Conservation (phyloP, 1,139 yeast genomes). For the Yamadazyma jaroonii region DNA sequence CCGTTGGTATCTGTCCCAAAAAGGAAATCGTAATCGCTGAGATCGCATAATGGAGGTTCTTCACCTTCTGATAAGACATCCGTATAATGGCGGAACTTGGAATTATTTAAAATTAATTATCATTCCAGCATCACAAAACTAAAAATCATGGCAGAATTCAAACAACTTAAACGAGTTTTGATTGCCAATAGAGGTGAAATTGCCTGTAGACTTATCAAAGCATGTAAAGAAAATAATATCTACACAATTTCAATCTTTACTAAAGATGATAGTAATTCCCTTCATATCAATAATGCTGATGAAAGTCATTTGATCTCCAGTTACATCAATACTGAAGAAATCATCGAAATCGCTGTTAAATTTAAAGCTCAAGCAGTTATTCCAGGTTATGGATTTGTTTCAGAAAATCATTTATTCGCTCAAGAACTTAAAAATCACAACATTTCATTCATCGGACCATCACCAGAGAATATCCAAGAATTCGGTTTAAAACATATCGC, state of each 20-base stretch:
- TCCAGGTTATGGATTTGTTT: constrained; percentile 40
- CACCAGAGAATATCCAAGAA: constrained; percentile 5
- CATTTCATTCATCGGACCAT: constrained; percentile 6
- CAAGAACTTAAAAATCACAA: constrained; percentile 1
- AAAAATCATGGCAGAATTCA: too few relatives aligned
- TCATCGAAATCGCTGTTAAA: constrained; percentile 6
- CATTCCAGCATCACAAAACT: too few relatives aligned
- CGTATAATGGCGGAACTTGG: too few relatives aligned
- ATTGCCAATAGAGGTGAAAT: constrained; percentile 9
- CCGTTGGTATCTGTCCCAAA: too few relatives aligned
- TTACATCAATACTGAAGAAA: constrained; percentile 5
- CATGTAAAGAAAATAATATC: constrained; percentile 4
- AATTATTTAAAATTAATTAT: too few relatives aligned
- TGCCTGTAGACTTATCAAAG: constrained; percentile 7
- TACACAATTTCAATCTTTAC: constrained; percentile 4
- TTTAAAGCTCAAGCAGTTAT: constrained; percentile 39
- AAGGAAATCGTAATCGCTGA: too few relatives aligned
- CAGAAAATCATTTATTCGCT: constrained; percentile 8
- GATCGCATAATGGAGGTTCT: too few relatives aligned
- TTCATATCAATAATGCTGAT: constrained; percentile 7
- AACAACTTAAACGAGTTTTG: constrained; percentile 3
- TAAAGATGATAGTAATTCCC: constrained; percentile 5
- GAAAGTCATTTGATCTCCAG: constrained; percentile 6
- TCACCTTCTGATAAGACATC: too few relatives aligned
- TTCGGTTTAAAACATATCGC: constrained; percentile 10